Evolutionary conservation across 2,329 filamentous ascomycete species (phyloP).

Genomic region (Boeremia exigua): DNA sequence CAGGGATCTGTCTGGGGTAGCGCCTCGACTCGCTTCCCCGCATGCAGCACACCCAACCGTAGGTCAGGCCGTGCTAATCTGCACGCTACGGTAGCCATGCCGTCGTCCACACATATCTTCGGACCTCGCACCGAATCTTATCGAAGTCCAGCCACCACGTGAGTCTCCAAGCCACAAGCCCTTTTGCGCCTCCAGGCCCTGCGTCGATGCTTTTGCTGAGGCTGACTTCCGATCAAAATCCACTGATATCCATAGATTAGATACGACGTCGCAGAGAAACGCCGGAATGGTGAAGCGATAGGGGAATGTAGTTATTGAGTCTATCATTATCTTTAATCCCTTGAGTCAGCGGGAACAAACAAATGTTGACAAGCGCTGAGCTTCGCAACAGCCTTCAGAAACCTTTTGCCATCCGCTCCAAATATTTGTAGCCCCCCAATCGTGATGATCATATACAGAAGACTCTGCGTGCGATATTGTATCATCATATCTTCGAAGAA

Average conservation of each 20-base stretch:
- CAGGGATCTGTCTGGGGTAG: slow-evolving; percentile 11
- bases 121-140: slow-evolving; percentile 1
- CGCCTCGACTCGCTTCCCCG: slow-evolving; percentile 5
- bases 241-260: too few species aligned
- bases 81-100: slow-evolving; percentile 9
- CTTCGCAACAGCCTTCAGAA: too few species aligned
- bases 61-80: not conserved
- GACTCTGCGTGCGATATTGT: not conserved
- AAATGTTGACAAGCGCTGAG: too few species aligned
- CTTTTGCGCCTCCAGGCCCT: not conserved
- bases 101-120: slow-evolving; percentile 1
- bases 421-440: too few species aligned
- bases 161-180: slow-evolving; percentile 3
- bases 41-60: not conserved
- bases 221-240: not conserved
- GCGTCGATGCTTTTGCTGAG: not conserved
- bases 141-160: slow-evolving; percentile 5
- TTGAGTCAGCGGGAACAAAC: too few species aligned
- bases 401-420: too few species aligned
- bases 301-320: not conserved
- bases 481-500: slow-evolving; percentile 11
- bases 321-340: not conserved
- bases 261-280: too few species aligned
- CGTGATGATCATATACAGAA: not conserved
- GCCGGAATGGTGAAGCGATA: not conserved